Evolutionary conservation across 495 filamentous ascomycete species (phyloP), one percentile per base, ranked within the genome.

Genomic region (Tuber umbilicatum): DNA sequence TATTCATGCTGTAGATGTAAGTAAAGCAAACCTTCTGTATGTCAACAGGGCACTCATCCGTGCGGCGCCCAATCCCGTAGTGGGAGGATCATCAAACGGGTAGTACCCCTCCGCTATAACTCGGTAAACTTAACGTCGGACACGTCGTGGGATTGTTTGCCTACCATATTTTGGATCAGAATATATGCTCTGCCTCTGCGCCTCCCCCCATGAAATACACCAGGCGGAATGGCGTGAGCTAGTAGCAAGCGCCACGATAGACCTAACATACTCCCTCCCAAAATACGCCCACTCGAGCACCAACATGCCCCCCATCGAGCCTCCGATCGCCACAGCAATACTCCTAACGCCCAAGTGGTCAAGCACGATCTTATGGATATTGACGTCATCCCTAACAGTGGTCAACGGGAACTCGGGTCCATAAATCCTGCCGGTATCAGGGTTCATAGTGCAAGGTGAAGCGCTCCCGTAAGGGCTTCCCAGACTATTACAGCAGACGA

Each of bases 181-280:
- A 84, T 97, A 99, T 82, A 99, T 99, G 86, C 93, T 96, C 84
- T 99, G 95, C 71, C 95, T 86, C 84, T 99, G 95, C 37, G 95
- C 94, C 84, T 99, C 95, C 64, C 95, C 94, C 95, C 95, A 98
- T 84, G 93, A 97, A 79, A 99, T 99, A 60, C 95, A 93, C 95
- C 95, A 99, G n/a, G 95, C 95, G 76, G 94, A 97, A 82, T 98
- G 95, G 17, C 93, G 89, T 70, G 93, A 92, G 7, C 94, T 97
- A 31, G 95, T 98, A 39, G 95, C 95, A 78, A 99, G 96, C 5
- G 95, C 93, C 40, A 98, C 91, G 82, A 99, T 92, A 64, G 89
- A 88, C 45, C 91, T 91, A 41, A 99, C 94, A 80, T 97, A 97
- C 78, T 97, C 92, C 82, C 92, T 92, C 74, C 95, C 95, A 81